Conservation (phyloP, 441 rosid species). For the Syzygium syzygioides region DNA sequence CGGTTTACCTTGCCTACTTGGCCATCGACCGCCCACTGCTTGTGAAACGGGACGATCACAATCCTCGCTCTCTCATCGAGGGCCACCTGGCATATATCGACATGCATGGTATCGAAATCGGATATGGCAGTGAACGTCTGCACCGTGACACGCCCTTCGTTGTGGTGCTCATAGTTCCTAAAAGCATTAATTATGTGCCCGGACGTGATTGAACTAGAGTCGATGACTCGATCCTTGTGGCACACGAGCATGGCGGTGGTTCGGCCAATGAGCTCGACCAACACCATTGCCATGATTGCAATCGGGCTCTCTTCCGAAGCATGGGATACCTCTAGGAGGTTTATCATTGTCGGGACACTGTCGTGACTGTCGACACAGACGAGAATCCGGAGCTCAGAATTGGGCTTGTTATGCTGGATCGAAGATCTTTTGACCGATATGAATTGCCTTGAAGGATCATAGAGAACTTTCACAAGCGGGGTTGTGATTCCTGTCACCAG, state of each 20-base stretch:
- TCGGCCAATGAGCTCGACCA: constrained; percentile 52
- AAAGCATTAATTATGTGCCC: constrained; percentile 30
- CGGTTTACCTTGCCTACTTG: constrained; percentile 15
- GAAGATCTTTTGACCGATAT: constrained; percentile 17
- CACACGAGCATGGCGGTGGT: constrained; percentile 37
- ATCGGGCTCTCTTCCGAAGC: constrained; percentile 29
- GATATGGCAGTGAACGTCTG: constrained; percentile 49
- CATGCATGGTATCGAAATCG: constrained; percentile 37
- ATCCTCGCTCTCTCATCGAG: constrained; percentile 32
- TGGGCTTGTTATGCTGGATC: constrained; percentile 16
- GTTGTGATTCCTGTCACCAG: constrained; percentile 17
- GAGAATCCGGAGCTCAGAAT: constrained; percentile 35
- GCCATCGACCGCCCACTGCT: constrained; percentile 44
- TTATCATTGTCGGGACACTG: constrained; percentile 32
- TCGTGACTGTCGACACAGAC: constrained; percentile 36
- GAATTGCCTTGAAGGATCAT: constrained; percentile 26
- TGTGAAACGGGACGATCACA: constrained; percentile 54
- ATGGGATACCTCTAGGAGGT: constrained; percentile 42
- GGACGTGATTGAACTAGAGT: constrained; percentile 14
- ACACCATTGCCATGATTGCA: constrained; percentile 25
- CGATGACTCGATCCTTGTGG: constrained; percentile 8
- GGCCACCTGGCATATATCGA: constrained; percentile 42
- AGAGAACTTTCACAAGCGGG: constrained; percentile 21
- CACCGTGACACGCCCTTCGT: constrained; percentile 18
- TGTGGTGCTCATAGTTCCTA: constrained; percentile 30